These are phyloP conservation scores for Phytophthora megakarya DNA, from an alignment of 352 stramenopile genomes.

Conservation along the genomic window DNA sequence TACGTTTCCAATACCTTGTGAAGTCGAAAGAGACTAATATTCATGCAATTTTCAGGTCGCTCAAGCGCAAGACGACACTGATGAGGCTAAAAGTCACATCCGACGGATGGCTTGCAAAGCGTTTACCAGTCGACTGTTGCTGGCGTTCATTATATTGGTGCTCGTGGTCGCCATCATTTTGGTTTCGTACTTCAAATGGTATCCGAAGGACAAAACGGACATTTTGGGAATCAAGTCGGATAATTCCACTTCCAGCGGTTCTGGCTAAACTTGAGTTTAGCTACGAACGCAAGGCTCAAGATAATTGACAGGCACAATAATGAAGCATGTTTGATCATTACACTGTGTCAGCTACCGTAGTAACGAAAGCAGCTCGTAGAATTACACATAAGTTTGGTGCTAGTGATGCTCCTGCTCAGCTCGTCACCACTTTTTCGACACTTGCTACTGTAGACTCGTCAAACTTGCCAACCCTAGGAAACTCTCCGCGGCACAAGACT, in stretches of 20 bases:
- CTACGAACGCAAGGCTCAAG: constrained; percentile 4
- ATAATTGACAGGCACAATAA: background rate
- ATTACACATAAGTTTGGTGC: constrained; percentile 23
- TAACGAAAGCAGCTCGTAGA: constrained; percentile 21
- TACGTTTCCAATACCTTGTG: constrained; percentile 23
- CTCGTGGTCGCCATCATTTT: constrained; percentile 58
- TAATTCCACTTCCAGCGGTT: constrained; percentile 23
- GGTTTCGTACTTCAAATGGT: constrained; percentile 84
- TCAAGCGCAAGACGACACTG: constrained; percentile 67
- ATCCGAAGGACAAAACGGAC: constrained; percentile 73
- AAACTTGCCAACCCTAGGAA: constrained; percentile 1
- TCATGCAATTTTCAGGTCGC: constrained; percentile 41
- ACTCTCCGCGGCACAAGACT: constrained; percentile 4
- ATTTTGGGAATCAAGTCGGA: constrained; percentile 60
- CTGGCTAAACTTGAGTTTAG: constrained; percentile 1
- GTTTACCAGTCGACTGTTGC: constrained; percentile 61
- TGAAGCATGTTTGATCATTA: constrained; percentile 10
- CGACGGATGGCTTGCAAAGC: constrained; percentile 62
- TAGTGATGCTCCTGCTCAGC: background rate
- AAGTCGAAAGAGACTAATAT: background rate
- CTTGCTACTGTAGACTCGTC: constrained; percentile 8
- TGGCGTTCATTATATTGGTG: constrained; percentile 65
- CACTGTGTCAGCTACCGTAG: background rate
- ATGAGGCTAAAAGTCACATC: constrained; percentile 61
- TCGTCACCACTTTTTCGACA: constrained; percentile 27